Evolutionary conservation across 768 basidiomycete genomes (phyloP).

Genomic region (Mycena rebaudengoi): DNA sequence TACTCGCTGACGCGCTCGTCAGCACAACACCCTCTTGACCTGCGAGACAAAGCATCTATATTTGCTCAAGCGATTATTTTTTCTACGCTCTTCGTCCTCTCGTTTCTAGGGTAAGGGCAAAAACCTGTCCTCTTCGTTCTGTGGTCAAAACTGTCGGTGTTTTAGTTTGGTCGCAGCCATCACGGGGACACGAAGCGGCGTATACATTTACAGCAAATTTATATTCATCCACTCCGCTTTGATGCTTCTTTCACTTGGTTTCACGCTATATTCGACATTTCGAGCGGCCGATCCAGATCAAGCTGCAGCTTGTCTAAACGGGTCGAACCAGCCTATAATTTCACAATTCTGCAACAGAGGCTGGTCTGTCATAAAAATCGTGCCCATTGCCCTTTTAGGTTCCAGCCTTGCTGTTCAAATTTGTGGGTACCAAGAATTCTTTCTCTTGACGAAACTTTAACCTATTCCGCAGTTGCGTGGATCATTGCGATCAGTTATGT

Average conservation of each 20-base stretch:
- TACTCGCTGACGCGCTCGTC: not conserved
- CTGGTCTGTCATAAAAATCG: constrained; percentile 18
- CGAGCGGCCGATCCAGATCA: not conserved
- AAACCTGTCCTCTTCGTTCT: not conserved
- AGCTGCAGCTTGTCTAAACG: constrained; percentile 24
- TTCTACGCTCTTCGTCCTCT: constrained; percentile 28
- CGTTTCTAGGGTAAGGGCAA: constrained; percentile 29
- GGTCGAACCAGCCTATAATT: constrained; percentile 20
- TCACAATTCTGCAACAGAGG: constrained; percentile 28
- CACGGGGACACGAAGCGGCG: constrained; percentile 9
- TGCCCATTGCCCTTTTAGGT: constrained; percentile 25
- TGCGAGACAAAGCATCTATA: constrained; percentile 19
- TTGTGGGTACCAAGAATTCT: constrained; percentile 11
- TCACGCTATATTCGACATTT: constrained; percentile 21
- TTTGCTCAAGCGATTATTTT: constrained; percentile 27
- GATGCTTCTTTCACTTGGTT: constrained; percentile 17
- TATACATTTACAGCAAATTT: constrained; percentile 29
- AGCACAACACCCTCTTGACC: constrained; percentile 24
- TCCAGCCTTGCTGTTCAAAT: constrained; percentile 15
- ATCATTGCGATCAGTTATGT: constrained; percentile 27
- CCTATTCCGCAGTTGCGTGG: constrained; percentile 15
- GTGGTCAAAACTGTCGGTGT: not conserved
- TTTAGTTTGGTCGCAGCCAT: constrained; percentile 23
- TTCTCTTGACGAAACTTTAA: not conserved
- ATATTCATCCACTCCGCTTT: constrained; percentile 23